These are phyloP conservation scores for Parietichytrium sp. DNA, from an alignment of 108 stramenopile species.

Conservation along the genomic window DNA sequence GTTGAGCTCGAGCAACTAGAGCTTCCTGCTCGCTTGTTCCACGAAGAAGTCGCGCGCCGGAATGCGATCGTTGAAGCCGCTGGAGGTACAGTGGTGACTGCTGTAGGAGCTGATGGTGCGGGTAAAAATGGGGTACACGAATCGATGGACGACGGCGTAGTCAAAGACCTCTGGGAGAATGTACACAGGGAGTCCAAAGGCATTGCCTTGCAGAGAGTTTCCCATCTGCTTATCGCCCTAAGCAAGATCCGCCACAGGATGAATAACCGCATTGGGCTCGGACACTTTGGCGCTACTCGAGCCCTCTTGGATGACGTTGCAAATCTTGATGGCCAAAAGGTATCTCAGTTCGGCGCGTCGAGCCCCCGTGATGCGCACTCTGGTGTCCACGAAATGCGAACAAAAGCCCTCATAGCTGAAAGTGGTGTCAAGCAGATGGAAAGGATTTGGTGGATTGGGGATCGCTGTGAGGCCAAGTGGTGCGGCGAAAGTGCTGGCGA, in stretches of 20 bases:
- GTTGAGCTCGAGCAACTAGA: conserved; percentile 27
- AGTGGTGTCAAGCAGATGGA: not conserved
- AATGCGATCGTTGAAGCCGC: conserved; percentile 1
- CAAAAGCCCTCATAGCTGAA: not conserved
- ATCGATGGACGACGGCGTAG: too few relatives aligned
- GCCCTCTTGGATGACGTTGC: not conserved
- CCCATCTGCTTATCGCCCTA: conserved; percentile 9
- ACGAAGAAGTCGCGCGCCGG: conserved; percentile 25
- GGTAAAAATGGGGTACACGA: too few relatives aligned
- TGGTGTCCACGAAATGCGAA: not conserved
- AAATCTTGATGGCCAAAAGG: not conserved
- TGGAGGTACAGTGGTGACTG: not conserved
- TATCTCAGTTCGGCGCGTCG: not conserved
- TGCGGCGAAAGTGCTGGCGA: conserved; percentile 14
- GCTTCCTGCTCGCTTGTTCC: conserved; percentile 6
- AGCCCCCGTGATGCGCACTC: not conserved
- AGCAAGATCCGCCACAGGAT: conserved; percentile 22
- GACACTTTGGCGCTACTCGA: not conserved
- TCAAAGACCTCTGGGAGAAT: not conserved
- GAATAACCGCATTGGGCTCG: conserved; percentile 1
- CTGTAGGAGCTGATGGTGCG: not conserved
- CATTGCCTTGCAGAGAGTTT: conserved; percentile 5
- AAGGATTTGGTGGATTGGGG: conserved; percentile 20
- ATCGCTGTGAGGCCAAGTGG: conserved; percentile 20
- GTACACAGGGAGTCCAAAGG: not conserved